A percentile compares a stretch with the other conserved stretches of the same genome.
phyloP scores from a whole-genome alignment of 495 filamentous ascomycete genomes.

The Tuber brumale region DNA sequence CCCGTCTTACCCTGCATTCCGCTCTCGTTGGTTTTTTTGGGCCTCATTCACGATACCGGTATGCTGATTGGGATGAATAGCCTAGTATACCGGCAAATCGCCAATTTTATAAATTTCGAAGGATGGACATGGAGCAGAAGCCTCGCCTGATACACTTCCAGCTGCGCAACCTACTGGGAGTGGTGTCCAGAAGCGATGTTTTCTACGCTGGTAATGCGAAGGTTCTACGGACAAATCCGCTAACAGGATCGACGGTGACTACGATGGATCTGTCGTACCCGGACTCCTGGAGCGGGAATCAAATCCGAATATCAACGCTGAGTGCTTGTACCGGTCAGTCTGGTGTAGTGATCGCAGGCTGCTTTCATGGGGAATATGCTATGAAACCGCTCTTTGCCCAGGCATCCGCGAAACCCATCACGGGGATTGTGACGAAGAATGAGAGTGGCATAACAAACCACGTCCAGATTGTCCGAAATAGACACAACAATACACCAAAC shows the following conservation, averaged over 20 bases:
- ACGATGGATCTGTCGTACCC: constrained; percentile 57
- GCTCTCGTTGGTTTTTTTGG: neutral
- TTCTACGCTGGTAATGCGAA: constrained; percentile 64
- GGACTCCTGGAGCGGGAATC: constrained; percentile 45
- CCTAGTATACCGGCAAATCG: constrained; percentile 45
- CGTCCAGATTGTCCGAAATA: constrained; percentile 60
- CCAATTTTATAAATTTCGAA: constrained; percentile 62
- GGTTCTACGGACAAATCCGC: constrained; percentile 53
- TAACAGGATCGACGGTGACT: constrained; percentile 45
- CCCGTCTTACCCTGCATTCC: constrained; percentile 14
- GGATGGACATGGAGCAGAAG: constrained; percentile 60
- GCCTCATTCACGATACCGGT: neutral
- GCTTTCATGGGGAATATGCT: constrained; percentile 75
- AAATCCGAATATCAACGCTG: constrained; percentile 61
- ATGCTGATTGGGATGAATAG: constrained; percentile 33
- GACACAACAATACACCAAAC: constrained; percentile 55
- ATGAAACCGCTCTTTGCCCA: constrained; percentile 53
- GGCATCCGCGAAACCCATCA: constrained; percentile 46
- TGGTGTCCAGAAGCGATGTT: constrained; percentile 63
- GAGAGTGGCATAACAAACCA: constrained; percentile 81
- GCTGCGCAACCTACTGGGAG: constrained; percentile 73
- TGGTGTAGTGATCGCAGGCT: constrained; percentile 68
- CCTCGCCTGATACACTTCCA: constrained; percentile 77
- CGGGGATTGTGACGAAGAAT: constrained; percentile 61
- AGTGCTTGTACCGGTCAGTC: constrained; percentile 50